Evolutionary conservation across 1,284 basidiomycete genomes (phyloP).

Genomic region (Lentinula novae-zelandiae): DNA sequence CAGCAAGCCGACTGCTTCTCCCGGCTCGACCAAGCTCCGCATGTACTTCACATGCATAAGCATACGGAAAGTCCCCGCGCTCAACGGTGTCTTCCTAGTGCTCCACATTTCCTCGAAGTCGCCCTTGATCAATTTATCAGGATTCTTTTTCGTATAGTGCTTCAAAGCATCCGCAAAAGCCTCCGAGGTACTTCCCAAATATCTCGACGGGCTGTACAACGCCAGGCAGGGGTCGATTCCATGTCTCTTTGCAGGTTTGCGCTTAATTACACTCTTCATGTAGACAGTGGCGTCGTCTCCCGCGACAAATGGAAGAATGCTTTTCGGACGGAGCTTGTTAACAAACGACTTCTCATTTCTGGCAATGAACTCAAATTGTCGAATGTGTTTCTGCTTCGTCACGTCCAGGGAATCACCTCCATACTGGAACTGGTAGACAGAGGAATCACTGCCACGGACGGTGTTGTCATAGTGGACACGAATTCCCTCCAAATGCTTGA

Average conservation of each 20-base stretch:
- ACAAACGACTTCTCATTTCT: slow-evolving; percentile 84
- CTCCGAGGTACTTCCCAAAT: slow-evolving; percentile 92
- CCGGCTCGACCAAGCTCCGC: slow-evolving; percentile 92
- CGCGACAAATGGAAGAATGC: slow-evolving; percentile 58
- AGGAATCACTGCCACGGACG: slow-evolving; percentile 91
- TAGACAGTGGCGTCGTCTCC: slow-evolving; percentile 68
- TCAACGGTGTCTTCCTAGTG: slow-evolving; percentile 46
- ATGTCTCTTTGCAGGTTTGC: slow-evolving; percentile 42
- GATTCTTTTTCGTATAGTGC: slow-evolving; percentile 80
- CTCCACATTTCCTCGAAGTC: slow-evolving; percentile 45
- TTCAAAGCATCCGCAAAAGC: slow-evolving; percentile 83
- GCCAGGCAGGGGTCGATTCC: slow-evolving; percentile 74
- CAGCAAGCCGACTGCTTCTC: slow-evolving; percentile 94
- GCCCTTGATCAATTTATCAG: slow-evolving; percentile 66
- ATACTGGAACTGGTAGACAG: slow-evolving; percentile 95
- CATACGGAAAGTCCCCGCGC: slow-evolving; percentile 64
- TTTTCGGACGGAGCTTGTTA: slow-evolving; percentile 68
- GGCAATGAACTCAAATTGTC: slow-evolving; percentile 92
- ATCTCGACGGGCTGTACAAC: slow-evolving; percentile 74
- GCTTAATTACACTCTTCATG: slow-evolving; percentile 86
- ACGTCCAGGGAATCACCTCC: slow-evolving; percentile 97
- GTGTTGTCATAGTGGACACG: slow-evolving; percentile 98
- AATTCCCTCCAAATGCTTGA: slow-evolving; percentile 97
- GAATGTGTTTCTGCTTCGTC: slow-evolving; percentile 90
- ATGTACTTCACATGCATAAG: slow-evolving; percentile 92